Evolutionary conservation across 2,329 filamentous ascomycete species (phyloP), one percentile per base, ranked within the genome.

Genomic region (Aspergillus quadricinctus): DNA sequence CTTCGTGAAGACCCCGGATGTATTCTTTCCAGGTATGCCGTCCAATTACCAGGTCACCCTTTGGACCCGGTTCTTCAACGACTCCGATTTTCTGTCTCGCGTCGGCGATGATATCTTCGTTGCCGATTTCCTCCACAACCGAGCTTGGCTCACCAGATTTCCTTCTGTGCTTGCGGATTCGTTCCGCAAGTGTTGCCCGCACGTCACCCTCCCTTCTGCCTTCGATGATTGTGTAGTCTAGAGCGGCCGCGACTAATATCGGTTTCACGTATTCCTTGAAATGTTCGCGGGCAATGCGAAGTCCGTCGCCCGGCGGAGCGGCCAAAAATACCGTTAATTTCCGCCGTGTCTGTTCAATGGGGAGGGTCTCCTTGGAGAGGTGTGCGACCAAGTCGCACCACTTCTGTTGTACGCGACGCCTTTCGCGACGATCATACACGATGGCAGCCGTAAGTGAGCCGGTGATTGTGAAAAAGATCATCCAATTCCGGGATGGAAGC

Each of bases 1-100:
- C 94, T 75, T 99, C 94, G 71, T 99, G 94, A 63, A 97, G 70
- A 48, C 94, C 94, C 57, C 92, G 83, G 25, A 97, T 79, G 72
- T 97, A 99, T 75, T 99, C 94, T 77, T 97, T 99, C 94, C 94
- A 99, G 9, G 93, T 88, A 71, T 97, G 89, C 55, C 93, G 81
- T 11, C 94, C 94, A 65, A 99, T 85, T 19, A 97, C 86, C 52
- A 99, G 81, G 70, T 97, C 93, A 48, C 94, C 94, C 60, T 83
- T 83, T 23, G 88, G 79, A 9, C 90, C 92, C 3, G 87, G 80
- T 68, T 88, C 93, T 35, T 90, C 85, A 27, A 78, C 80, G 9
- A 93, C 83, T 6, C 87, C 87, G 58, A 86, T 85, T 61, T 80
- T 83, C 67, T 81, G 78, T 64, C 92, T 83, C 52, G 88, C 76